These are phyloP conservation scores for Lentinus tigrinus DNA, from an alignment of 768 basidiomycete species.

Conservation along the genomic window DNA sequence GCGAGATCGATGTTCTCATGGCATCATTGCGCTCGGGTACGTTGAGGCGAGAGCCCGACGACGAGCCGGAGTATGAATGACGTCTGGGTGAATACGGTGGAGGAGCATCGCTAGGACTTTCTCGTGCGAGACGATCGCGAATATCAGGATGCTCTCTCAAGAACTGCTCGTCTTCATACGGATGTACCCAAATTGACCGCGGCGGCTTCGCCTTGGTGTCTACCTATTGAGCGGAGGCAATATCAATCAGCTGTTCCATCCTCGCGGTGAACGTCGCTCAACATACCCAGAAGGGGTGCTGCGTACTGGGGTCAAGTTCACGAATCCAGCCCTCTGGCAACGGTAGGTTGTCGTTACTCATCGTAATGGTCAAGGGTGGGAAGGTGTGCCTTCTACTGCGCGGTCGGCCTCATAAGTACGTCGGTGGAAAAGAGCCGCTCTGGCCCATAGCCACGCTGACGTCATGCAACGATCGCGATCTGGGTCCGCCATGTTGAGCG, in stretches of 20 bases:
- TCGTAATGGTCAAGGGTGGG: slow-evolving; percentile 16
- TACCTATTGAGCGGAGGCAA: slow-evolving; percentile 39
- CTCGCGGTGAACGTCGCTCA: neutral
- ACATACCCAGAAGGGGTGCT: slow-evolving; percentile 52
- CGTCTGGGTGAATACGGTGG: slow-evolving; percentile 27
- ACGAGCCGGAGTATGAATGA: slow-evolving; percentile 26
- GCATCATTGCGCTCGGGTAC: slow-evolving; percentile 4
- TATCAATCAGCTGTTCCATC: neutral
- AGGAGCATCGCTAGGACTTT: slow-evolving; percentile 15
- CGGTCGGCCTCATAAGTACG: neutral
- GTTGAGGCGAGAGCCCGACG: slow-evolving; percentile 5
- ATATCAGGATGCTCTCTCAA: slow-evolving; percentile 53
- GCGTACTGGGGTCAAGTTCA: slow-evolving; percentile 41
- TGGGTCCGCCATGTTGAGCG: too few relatives aligned
- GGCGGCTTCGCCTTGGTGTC: slow-evolving; percentile 64
- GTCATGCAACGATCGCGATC: too few relatives aligned
- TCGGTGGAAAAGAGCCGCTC: neutral
- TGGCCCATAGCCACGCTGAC: too few relatives aligned
- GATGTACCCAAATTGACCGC: slow-evolving; percentile 71
- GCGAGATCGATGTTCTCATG: slow-evolving; percentile 7
- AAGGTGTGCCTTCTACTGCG: neutral
- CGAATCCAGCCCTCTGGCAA: slow-evolving; percentile 60
- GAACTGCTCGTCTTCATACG: slow-evolving; percentile 66
- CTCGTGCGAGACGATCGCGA: slow-evolving; percentile 33
- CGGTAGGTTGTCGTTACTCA: slow-evolving; percentile 30